phyloP scores from a whole-genome alignment of 805 yeast species.

The Cyberlindnera meyerae region DNA sequence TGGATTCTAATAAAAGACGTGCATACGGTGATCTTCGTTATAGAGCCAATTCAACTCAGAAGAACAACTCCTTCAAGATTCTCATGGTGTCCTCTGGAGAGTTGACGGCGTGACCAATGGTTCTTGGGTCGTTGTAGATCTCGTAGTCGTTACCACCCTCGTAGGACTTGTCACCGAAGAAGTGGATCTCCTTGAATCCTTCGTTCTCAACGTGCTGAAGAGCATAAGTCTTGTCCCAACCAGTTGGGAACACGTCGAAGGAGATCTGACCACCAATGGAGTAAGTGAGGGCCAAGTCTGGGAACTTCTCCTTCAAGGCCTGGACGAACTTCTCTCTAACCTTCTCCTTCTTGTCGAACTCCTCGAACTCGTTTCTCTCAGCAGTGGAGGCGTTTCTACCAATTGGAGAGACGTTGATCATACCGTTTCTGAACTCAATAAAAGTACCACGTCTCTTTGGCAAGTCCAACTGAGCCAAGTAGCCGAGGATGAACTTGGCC shows the following conservation, averaged over 20 bases:
- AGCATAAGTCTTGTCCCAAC: slow-evolving; percentile 99
- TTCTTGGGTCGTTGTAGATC: slow-evolving; percentile 87
- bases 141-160: slow-evolving; percentile 98
- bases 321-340: slow-evolving; percentile 80
- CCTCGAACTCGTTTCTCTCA: slow-evolving; percentile 92
- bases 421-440: slow-evolving; percentile 98
- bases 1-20: too few relatives aligned
- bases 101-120: slow-evolving; percentile 91
- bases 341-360: slow-evolving; percentile 72
- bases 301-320: slow-evolving; percentile 78
- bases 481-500: slow-evolving; percentile 77
- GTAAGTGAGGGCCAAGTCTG: slow-evolving; percentile 83
- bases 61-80: slow-evolving; percentile 79
- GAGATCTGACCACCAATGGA: slow-evolving; percentile 99
- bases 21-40: not conserved
- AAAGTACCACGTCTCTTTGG: slow-evolving; percentile 99
- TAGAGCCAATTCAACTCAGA: slow-evolving; percentile 7
- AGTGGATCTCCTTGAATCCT: slow-evolving; percentile 84
- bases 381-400: slow-evolving; percentile 96
- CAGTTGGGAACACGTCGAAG: slow-evolving; percentile 99
- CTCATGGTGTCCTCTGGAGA: slow-evolving; percentile 84
- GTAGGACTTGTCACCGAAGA: slow-evolving; percentile 97
- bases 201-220: slow-evolving; percentile 86
- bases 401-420: slow-evolving; percentile 96
- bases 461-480: slow-evolving; percentile 79